Base-by-base conservation (phyloP, 176 grass and related monocot species). In the Pontederia paniculata region DNA sequence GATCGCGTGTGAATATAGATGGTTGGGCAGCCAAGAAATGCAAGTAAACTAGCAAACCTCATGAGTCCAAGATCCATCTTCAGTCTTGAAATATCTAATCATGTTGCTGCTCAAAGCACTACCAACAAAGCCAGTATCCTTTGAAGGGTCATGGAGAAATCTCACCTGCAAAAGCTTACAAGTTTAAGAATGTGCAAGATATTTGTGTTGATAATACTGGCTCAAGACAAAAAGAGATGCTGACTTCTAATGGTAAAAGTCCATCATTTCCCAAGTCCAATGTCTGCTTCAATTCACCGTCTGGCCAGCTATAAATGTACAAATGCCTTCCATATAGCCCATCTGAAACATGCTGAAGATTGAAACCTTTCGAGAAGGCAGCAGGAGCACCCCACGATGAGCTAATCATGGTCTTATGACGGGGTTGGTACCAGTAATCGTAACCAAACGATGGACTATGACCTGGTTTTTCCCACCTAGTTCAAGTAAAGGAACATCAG, bases 361-460 rank as follows among this genome's bases (percentile, higher is more conserved):
- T 52, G 14, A 98, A 98, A 31, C 86, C 83, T 42, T 74, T 88
- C 43, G 77, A 66, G 58, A 91, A 91, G 12, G 86, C 86, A 4
- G 72, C 70, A 21, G 86, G 86, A 57, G 86, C 83, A 42, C 86
- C 93, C 93, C 86, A 98, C 20, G 93, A 84, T 13, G 86, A 88
- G 58, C 86, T 98, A 46, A 98, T 98, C 93, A 98, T 98, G 1
- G 86, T 91, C 65, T 88, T 82, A 70, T 98, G 93, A 37, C 83
- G 80, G 44, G 93, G 93, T 9, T 91, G 83, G 62, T 98, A 98
- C 86, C 93, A 91, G 75, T 72, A 98, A 67, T 98, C 86, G 70
- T 91, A 98, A 25, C 93, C 93, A 77, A 98, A 98, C 23, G 70
- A 42, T 19, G 86, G 93, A 45, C 69, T 80, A 54, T 97, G 77